These are phyloP conservation scores for Leccinellum luteum DNA, from an alignment of 768 basidiomycete species.

Conservation along the genomic window DNA sequence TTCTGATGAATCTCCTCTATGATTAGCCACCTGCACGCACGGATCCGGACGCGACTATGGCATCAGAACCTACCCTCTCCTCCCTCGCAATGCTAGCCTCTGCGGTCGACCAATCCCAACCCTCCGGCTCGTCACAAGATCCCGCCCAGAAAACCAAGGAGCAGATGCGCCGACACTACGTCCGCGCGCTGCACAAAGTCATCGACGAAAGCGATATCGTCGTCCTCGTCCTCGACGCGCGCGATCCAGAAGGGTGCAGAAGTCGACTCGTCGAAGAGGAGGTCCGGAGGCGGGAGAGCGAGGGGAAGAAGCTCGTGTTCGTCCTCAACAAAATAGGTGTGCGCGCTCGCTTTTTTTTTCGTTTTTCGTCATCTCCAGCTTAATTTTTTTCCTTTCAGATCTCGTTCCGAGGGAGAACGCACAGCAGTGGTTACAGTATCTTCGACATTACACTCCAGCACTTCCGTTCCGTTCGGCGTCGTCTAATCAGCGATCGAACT, in stretches of 20 bases:
- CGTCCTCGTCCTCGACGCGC: slow-evolving; percentile 85
- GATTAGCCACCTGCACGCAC: slow-evolving; percentile 27
- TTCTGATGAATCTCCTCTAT: slow-evolving; percentile 1
- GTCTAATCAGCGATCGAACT: slow-evolving; percentile 74
- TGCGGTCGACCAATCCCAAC: slow-evolving; percentile 15
- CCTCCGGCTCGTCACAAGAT: slow-evolving; percentile 24
- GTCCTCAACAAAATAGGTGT: slow-evolving; percentile 96
- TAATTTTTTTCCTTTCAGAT: slow-evolving; percentile 55
- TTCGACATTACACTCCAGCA: slow-evolving; percentile 91
- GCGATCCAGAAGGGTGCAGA: slow-evolving; percentile 93
- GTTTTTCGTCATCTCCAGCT: too few species aligned
- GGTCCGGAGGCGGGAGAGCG: slow-evolving; percentile 76
- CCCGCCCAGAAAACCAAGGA: slow-evolving; percentile 55
- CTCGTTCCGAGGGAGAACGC: slow-evolving; percentile 87
- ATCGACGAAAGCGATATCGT: slow-evolving; percentile 92
- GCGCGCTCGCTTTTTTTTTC: slow-evolving; percentile 18
- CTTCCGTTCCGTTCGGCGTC: slow-evolving; percentile 85
- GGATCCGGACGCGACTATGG: slow-evolving; percentile 63
- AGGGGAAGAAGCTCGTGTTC: slow-evolving; percentile 90
- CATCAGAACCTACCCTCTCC: slow-evolving; percentile 67
- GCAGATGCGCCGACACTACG: slow-evolving; percentile 68
- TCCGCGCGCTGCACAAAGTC: slow-evolving; percentile 84
- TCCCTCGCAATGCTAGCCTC: slow-evolving; percentile 55
- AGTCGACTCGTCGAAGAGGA: slow-evolving; percentile 94
- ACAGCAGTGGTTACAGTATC: slow-evolving; percentile 83